phyloP scores from a whole-genome alignment of 768 basidiomycete genomes.

The Krasilnikovozyma curviuscula region DNA sequence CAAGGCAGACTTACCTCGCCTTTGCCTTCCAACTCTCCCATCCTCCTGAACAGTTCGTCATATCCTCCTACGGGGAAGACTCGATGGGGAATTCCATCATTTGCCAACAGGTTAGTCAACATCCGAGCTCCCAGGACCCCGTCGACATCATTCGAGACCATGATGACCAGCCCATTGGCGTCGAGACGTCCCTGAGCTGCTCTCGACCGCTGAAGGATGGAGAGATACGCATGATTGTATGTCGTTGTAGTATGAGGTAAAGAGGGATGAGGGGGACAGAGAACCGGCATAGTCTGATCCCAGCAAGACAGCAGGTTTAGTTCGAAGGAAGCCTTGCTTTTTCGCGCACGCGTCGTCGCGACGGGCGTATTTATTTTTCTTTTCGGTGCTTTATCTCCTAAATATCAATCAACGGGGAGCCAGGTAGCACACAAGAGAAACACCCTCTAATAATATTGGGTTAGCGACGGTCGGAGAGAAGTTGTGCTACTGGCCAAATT shows the following conservation, averaged over 20 bases:
- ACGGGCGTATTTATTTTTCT: no score
- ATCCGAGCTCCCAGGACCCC: conserved; percentile 32
- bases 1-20: conserved; percentile 37
- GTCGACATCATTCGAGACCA: conserved; percentile 11
- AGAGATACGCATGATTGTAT: conserved; percentile 9
- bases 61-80: conserved; percentile 77
- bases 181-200: conserved; percentile 4
- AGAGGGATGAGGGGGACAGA: conserved; percentile 3
- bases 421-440: no score
- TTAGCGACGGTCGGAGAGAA: no score
- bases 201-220: conserved; percentile 5
- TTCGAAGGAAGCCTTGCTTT: no score
- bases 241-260: not conserved
- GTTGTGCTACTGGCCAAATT: no score
- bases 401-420: no score
- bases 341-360: no score
- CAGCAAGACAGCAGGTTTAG: no score
- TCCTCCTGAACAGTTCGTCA: conserved; percentile 47
- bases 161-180: conserved; percentile 9
- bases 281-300: conserved; percentile 10
- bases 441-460: no score
- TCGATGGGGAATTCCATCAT: conserved; percentile 82
- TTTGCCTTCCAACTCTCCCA: conserved; percentile 45
- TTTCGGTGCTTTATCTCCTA: no score
- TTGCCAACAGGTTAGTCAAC: conserved; percentile 69